Evolutionary conservation across 495 filamentous ascomycete genomes (phyloP).

Genomic region (Aspergillus sclerotiicarbonarius): DNA sequence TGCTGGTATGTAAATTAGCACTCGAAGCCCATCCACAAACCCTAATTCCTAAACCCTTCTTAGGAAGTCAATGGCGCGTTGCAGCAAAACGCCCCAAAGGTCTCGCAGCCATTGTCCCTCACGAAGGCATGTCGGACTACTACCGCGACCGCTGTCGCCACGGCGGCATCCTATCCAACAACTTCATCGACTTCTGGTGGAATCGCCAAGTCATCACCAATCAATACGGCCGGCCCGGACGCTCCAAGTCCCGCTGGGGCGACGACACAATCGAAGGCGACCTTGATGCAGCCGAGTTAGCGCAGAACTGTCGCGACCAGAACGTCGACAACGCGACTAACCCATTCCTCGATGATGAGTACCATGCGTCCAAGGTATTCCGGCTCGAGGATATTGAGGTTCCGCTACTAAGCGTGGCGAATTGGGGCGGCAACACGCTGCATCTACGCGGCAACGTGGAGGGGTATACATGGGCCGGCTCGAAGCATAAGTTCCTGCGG

Average conservation of each 20-base stretch:
- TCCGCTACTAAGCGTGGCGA: constrained; percentile 59
- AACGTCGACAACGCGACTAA: constrained; percentile 49
- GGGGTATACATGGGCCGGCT: constrained; percentile 55
- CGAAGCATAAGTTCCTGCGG: constrained; percentile 57
- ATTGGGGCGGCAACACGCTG: constrained; percentile 60
- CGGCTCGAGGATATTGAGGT: constrained; percentile 55
- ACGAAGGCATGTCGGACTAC: constrained; percentile 61
- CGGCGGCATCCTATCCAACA: constrained; percentile 58
- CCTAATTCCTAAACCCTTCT: no score
- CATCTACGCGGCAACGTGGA: constrained; percentile 64
- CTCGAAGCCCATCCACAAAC: no score
- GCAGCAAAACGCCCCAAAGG: constrained; percentile 54
- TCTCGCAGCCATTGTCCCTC: constrained; percentile 51
- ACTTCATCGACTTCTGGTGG: constrained; percentile 59
- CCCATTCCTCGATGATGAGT: constrained; percentile 51
- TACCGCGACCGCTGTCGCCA: constrained; percentile 57
- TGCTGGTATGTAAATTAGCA: constrained; percentile 21
- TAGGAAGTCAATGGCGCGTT: constrained; percentile 56
- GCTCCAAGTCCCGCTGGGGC: constrained; percentile 14
- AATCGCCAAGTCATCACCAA: constrained; percentile 51
- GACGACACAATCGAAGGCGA: constrained; percentile 58
- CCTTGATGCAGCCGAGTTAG: constrained; percentile 43
- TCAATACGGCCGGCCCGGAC: constrained; percentile 52
- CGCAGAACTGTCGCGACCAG: constrained; percentile 51
- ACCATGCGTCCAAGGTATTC: constrained; percentile 53